Percentiles rank a stretch among this genome's conserved stretches.
phyloP scores from a whole-genome alignment of 1,284 basidiomycete species.

The Ustilago sp. region DNA sequence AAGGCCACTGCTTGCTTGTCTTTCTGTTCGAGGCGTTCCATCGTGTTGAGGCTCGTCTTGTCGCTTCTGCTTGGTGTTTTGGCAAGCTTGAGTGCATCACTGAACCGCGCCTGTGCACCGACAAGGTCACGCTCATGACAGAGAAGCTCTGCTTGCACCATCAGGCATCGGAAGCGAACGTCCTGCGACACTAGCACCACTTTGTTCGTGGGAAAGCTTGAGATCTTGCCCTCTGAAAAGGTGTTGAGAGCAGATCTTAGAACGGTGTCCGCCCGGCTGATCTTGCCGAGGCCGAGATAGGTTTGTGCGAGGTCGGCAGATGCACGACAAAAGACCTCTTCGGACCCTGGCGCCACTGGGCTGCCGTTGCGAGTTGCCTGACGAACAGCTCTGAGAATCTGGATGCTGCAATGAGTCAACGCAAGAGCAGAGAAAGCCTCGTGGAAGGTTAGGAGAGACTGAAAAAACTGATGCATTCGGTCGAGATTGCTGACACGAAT shows the following conservation, averaged over 20 bases:
- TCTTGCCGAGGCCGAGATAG: conserved; percentile 46
- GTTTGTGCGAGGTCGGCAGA: conserved; percentile 29
- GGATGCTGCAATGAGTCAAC: conserved; percentile 40
- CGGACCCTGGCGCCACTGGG: conserved; percentile 16
- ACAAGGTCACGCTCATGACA: conserved; percentile 21
- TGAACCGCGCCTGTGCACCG: conserved; percentile 34
- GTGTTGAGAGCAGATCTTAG: conserved; percentile 23
- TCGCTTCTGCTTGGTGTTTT: conserved; percentile 15
- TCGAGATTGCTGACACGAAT: conserved; percentile 14
- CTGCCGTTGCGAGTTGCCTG: conserved; percentile 19
- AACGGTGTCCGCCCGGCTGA: conserved; percentile 26
- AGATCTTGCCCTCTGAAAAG: conserved; percentile 8
- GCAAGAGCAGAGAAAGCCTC: conserved; percentile 49
- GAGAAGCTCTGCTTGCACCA: conserved; percentile 36
- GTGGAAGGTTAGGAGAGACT: conserved; percentile 30
- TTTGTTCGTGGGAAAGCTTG: conserved; percentile 14
- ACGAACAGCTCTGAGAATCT: conserved; percentile 48
- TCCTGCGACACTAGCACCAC: conserved; percentile 32
- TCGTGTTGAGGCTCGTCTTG: conserved; percentile 18
- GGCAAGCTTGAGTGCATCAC: conserved; percentile 37
- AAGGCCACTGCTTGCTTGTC: conserved; percentile 48
- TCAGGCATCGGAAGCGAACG: conserved; percentile 41
- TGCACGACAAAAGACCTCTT: conserved; percentile 38
- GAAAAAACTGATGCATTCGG: conserved; percentile 38
- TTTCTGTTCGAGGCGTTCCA: conserved; percentile 35